Evolutionary conservation across 1,284 basidiomycete genomes (phyloP), one percentile per base, ranked within the genome.

Genomic region (Ceratobasidium sp.): DNA sequence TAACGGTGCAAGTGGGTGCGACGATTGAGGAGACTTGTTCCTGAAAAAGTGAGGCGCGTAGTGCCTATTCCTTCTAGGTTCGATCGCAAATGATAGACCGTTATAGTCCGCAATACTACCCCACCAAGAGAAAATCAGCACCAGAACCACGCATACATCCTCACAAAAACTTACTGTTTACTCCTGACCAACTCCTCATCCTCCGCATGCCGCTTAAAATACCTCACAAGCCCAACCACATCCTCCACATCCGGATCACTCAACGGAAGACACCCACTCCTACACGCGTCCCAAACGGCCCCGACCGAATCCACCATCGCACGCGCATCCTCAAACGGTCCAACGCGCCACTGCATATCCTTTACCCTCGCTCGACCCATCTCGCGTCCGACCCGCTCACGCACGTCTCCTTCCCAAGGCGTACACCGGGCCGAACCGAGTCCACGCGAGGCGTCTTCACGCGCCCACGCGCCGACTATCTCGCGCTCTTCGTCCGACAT

Each of bases 41-140:
- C 91, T 61, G 71, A 74, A 94, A 83, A 91, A 93, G 78, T 90
- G 89, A 0, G 91, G 91, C 79, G 93, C 91, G 77, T 92, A 93
- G 10, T 91, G 83, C 4, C 92, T 91, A 80, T 88, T 91, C 26
- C 89, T 86, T 26, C 89, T 87, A 15, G 92, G 89, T 80, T 95
- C 93, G 17, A 90, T 89, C 33, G 91, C 90, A 53, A 93, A 83
- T 2, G 93, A 95, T 13, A 94, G 86, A 0, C 91, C 89, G 88
- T 92, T 91, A 80, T 92, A 93, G 78, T 93, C 91, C 17, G 93
- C 90, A 77, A 93, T 84, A n/a, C 92, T 94, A 53, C 15, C 17
- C 73, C 13, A 31, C 47, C 26, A 45, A 42, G 39, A 51, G 37
- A 60, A 35, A 37, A 23, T 75, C 58, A 63, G 17, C 33, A 49